A percentile compares a stretch with the other conserved stretches of the same genome.
Conservation (phyloP, 192 early-diverging fungal species). For the Chytriomyces sp. region DNA sequence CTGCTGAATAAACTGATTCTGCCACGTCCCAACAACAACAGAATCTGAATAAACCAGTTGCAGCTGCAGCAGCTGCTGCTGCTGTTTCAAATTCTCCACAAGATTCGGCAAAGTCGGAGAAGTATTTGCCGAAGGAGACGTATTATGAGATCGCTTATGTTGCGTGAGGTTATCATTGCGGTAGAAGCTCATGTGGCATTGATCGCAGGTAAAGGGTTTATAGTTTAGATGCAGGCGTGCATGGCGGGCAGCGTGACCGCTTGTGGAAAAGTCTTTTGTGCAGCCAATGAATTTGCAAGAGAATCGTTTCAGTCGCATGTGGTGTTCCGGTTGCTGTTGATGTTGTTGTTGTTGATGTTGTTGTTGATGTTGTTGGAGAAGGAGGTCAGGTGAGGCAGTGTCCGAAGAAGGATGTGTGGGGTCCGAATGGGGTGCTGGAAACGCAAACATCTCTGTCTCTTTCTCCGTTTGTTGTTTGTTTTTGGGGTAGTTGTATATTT, state of each 20-base stretch:
- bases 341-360: background rate
- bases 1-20: no score
- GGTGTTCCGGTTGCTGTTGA: background rate
- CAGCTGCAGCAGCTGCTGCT: no score
- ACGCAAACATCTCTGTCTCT: background rate
- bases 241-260: background rate
- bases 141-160: background rate
- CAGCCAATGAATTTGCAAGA: conserved; percentile 17
- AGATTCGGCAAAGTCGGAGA: no score
- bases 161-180: conserved; percentile 8
- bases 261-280: conserved; percentile 9
- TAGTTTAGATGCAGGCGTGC: background rate
- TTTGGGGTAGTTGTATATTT: no score
- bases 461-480: no score
- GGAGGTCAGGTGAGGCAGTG: background rate
- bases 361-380: background rate
- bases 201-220: background rate
- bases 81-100: no score
- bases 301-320: background rate
- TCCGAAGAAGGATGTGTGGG: background rate
- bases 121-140: no score
- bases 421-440: background rate
- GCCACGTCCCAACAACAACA: no score
- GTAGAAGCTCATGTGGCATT: conserved; percentile 1
- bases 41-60: no score